Evolutionary conservation across 192 early-diverging fungal genomes (phyloP), one percentile per base, ranked within the genome.

Genomic region (Mortierella claussenii): DNA sequence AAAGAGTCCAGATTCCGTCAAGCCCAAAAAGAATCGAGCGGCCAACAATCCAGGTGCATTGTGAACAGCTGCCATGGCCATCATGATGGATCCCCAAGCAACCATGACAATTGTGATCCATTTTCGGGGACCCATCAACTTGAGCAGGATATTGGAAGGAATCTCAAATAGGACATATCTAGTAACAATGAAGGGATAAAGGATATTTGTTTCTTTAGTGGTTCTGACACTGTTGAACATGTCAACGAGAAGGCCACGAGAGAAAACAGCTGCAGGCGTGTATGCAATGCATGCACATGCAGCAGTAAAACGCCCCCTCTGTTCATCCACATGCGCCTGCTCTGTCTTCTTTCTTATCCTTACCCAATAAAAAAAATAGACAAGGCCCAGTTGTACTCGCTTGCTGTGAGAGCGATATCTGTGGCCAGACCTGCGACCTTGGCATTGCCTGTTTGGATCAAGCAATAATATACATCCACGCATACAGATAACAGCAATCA

Each of bases 81-180:
- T 70, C 79, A 84, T 85, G n/a, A 80, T 69, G 17, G 60, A 48
- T 12, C 87, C 86, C 87, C 89, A 90, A 11, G 60, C 42, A 18
- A 88, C 60, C 81, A 87, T 88, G 50, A 87, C 80, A 33, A 84
- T 78, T 2, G 86, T 69, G 30, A 90, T 76, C 89, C 89, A 90
- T 32, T 67, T 73, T 11, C 66, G 78, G 17, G 89, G 87, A n/a
- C 83, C 81, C 54, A 86, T 74, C 27, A 53, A 73, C 60, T 90
- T 91, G 26, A 91, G 73, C 46, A 89, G 37, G 44, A 91, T 69
- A 68, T 92, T 93, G 40, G 88, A 90, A 8, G 92, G 92, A 13
- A 93, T 78, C 68, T 93, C 92, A 69, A 90, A 92, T 20, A 91
- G 13, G 28, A 93, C 78, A 82, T 91, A 85, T 36, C 87, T 79